Evolutionary conservation across 805 yeast species (phyloP), one percentile per base, ranked within the genome.

Genomic region (Spencermartinsiella europaea): DNA sequence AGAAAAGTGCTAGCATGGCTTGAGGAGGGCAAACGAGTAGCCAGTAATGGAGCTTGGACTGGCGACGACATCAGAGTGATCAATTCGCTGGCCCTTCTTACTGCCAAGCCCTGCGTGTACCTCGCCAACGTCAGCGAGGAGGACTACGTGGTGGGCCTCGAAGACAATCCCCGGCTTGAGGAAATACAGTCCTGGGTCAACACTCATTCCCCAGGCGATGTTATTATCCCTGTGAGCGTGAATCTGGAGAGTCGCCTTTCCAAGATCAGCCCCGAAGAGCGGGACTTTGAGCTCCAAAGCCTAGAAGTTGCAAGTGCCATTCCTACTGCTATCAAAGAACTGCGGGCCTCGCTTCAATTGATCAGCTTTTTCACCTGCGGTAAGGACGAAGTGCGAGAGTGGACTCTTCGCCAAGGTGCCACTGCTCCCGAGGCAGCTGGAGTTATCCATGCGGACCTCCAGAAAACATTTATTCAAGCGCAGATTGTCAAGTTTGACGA

Each of bases 371-470:
- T 83, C 68, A 89, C 97, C 0, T 85, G 95, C 61, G 96, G 96
- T 22, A 81, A 81, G 21, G 72, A 74, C 43, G 96, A 89, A 66
- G 90, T 85, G 7, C 72, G 91, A 59, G 95, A 89, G 64, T 89
- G 97, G 97, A 84, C 89, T 15, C 73, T 89, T 45, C 75, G 90
- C 61, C 72, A 73, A 44, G 86, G 88, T 25, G 76, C 84, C 15
- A 76, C 79, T 33, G 95, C 95, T 1, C 90, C 91, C 34, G 85
- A 85, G 52, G 96, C 95, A 2, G 96, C 96, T 0, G 95, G 90
- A 19, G 82, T 83, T 28, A 89, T 89, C 49, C 96, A 89, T 63
- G 83, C 87, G 5, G 96, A 88, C 63, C 68, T 88, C 46, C 81
- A 83, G 67, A 78, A 81, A 58, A 85, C 95, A 0, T 89, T 89